phyloP scores from a whole-genome alignment of 805 yeast species.

The Clavispora asparagi region DNA sequence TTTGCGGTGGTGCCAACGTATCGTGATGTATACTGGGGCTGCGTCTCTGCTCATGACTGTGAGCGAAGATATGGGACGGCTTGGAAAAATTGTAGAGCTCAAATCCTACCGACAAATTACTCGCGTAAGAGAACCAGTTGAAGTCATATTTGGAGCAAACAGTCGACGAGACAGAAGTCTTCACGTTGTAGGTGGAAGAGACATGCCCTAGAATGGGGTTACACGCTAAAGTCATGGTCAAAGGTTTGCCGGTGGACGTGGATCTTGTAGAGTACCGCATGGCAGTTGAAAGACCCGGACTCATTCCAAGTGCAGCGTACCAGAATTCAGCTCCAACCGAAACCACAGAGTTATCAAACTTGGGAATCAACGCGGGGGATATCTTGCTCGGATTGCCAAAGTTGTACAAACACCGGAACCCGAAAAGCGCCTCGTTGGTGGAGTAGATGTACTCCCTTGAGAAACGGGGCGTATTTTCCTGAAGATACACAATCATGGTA shows the following conservation, averaged over 20 bases:
- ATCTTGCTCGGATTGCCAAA: constrained; percentile 30
- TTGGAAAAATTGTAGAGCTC: constrained; percentile 63
- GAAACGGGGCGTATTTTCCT: constrained; percentile 56
- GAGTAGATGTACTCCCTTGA: constrained; percentile 75
- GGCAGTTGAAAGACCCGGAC: constrained; percentile 87
- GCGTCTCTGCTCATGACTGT: background rate
- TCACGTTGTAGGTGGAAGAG: constrained; percentile 81
- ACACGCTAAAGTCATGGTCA: constrained; percentile 78
- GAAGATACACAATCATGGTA: constrained; percentile 64
- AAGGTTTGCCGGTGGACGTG: constrained; percentile 81
- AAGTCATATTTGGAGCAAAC: constrained; percentile 84
- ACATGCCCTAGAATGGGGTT: constrained; percentile 90
- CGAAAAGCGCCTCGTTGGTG: constrained; percentile 77
- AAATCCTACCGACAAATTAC: constrained; percentile 80
- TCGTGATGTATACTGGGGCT: constrained; percentile 9
- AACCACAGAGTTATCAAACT: constrained; percentile 56
- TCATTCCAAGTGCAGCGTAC: constrained; percentile 77
- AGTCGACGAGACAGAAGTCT: constrained; percentile 68
- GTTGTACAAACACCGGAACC: constrained; percentile 74
- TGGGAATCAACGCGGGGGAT: constrained; percentile 19
- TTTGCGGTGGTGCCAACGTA: constrained; percentile 7
- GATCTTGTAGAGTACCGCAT: constrained; percentile 81
- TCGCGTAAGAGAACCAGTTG: constrained; percentile 84
- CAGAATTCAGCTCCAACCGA: constrained; percentile 84
- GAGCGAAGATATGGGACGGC: constrained; percentile 2